A percentile compares a stretch with the other conserved stretches of the same genome.
These are phyloP conservation scores for Danielia oregonensis DNA, from an alignment of 805 yeast genomes.

Conservation along the genomic window DNA sequence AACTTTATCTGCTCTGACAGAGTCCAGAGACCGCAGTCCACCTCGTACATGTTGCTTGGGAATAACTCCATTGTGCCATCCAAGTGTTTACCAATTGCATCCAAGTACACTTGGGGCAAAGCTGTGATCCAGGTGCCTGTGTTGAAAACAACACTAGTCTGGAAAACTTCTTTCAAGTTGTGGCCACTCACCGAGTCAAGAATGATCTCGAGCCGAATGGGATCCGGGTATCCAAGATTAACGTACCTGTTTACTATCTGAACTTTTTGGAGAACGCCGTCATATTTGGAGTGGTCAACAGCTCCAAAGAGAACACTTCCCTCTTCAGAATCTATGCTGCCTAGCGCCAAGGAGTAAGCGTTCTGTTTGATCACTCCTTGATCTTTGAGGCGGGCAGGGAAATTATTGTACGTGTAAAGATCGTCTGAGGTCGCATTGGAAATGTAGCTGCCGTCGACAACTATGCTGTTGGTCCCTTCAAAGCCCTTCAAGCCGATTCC, in stretches of 20 bases:
- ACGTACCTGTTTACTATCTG: neutral
- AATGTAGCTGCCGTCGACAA: slow-evolving; percentile 5
- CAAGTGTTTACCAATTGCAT: neutral
- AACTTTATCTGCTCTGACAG: neutral
- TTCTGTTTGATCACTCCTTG: neutral
- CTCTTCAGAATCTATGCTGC: neutral
- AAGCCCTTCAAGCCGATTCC: slow-evolving; percentile 70
- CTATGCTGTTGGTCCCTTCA: slow-evolving; percentile 50
- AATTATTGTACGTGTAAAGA: slow-evolving; percentile 3
- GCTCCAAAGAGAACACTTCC: neutral
- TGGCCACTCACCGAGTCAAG: neutral
- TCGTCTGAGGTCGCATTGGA: too few relatives aligned
- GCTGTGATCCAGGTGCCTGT: neutral
- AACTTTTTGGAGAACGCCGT: neutral
- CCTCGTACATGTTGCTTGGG: neutral
- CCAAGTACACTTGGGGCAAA: neutral
- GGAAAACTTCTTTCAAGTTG: neutral
- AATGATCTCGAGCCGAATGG: neutral
- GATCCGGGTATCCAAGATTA: neutral
- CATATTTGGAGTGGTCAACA: neutral
- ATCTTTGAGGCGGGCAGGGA: slow-evolving; percentile 1
- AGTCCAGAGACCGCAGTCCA: neutral
- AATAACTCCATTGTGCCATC: neutral
- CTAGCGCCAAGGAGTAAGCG: neutral
- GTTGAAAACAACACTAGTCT: neutral